Percentiles rank a stretch among this genome's conserved stretches.
These are phyloP conservation scores for Cutaneotrichosporon sp. DNA, from an alignment of 1,284 basidiomycete species.

Conservation along the genomic window DNA sequence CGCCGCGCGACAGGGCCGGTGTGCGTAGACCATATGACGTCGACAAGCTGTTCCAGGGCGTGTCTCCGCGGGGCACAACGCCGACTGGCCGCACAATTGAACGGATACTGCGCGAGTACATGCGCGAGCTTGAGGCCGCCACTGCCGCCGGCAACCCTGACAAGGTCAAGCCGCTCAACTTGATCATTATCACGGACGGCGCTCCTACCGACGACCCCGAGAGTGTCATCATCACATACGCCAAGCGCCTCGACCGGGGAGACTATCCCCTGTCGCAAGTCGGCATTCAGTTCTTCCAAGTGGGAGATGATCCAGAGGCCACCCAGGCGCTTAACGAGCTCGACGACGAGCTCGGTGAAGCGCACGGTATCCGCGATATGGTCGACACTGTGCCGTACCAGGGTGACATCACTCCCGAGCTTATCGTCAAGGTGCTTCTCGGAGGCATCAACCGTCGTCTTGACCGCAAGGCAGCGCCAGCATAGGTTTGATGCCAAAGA, in stretches of 20 bases:
- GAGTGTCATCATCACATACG: slow-evolving; percentile 31
- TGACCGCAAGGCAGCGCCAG: slow-evolving; percentile 15
- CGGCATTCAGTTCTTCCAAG: slow-evolving; percentile 48
- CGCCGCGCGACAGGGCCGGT: slow-evolving; percentile 33
- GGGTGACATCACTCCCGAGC: slow-evolving; percentile 25
- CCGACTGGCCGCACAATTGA: slow-evolving; percentile 41
- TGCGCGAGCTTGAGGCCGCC: slow-evolving; percentile 33
- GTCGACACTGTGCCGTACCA: slow-evolving; percentile 37
- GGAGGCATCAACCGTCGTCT: slow-evolving; percentile 41
- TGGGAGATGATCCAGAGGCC: slow-evolving; percentile 41
- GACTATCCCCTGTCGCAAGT: slow-evolving; percentile 47
- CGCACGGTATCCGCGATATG: slow-evolving; percentile 9
- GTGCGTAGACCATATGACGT: slow-evolving; percentile 34
- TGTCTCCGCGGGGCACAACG: slow-evolving; percentile 38
- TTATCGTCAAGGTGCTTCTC: slow-evolving; percentile 40
- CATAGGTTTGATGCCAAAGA: background rate
- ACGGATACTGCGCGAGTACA: slow-evolving; percentile 40
- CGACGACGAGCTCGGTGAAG: slow-evolving; percentile 36
- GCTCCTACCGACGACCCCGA: slow-evolving; percentile 38
- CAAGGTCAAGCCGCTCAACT: slow-evolving; percentile 26
- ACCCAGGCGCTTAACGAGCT: slow-evolving; percentile 41
- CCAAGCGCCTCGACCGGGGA: slow-evolving; percentile 42
- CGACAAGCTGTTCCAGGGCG: slow-evolving; percentile 40
- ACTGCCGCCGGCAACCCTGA: background rate
- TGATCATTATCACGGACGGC: slow-evolving; percentile 42